Evolutionary conservation across 192 early-diverging fungal species (phyloP).

Genomic region (Umbelopsis ramanniana): DNA sequence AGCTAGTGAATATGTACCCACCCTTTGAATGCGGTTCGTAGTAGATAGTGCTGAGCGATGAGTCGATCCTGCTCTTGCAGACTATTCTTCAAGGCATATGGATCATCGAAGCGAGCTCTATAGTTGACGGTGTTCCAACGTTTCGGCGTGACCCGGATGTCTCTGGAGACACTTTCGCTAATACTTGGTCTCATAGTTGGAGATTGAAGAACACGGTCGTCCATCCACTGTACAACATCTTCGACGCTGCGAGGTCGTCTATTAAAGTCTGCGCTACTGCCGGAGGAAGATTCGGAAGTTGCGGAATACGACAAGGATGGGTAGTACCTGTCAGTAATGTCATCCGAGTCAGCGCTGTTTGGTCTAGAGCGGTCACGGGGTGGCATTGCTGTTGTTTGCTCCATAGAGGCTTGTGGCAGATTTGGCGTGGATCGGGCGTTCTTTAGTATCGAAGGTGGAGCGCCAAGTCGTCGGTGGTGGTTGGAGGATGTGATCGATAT

Average conservation of each 20-base stretch:
- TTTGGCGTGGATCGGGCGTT: conserved; percentile 14
- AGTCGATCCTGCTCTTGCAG: conserved; percentile 45
- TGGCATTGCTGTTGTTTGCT: conserved; percentile 11
- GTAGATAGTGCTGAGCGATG: conserved; percentile 46
- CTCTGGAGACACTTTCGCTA: background rate
- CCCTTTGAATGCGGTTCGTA: conserved; percentile 40
- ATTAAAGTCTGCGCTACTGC: conserved; percentile 9
- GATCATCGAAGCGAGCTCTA: conserved; percentile 5
- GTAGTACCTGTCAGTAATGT: background rate
- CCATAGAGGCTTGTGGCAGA: conserved; percentile 2
- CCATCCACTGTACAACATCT: conserved; percentile 18
- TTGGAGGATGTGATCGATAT: conserved; percentile 19
- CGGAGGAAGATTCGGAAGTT: conserved; percentile 13
- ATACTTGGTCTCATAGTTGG: background rate
- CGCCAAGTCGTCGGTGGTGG: background rate
- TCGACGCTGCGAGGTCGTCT: background rate
- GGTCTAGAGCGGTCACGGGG: conserved; percentile 3
- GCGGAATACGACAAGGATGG: conserved; percentile 12
- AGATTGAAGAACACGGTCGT: background rate
- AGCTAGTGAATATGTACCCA: background rate
- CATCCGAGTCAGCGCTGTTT: conserved; percentile 4
- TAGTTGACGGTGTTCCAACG: conserved; percentile 7
- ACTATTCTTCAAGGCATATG: conserved; percentile 31
- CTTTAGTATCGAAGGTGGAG: background rate
- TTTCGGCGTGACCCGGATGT: conserved; percentile 1